Conservation (phyloP, 805 yeast species). For the Hanseniaspora vineae region DNA sequence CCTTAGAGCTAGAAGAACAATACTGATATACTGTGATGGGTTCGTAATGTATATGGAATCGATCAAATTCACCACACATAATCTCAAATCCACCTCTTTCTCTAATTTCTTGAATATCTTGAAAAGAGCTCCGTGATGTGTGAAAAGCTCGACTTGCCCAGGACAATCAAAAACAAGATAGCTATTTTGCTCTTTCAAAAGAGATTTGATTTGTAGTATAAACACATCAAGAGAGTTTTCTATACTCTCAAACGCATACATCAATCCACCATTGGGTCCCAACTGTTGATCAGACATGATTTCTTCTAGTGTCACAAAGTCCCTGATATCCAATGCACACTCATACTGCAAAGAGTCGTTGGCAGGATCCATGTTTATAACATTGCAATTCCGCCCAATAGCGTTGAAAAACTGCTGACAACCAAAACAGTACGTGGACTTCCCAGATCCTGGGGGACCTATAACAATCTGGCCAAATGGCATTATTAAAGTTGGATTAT, state of each 20-base stretch:
- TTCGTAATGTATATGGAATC: constrained; percentile 74
- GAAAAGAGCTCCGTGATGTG: constrained; percentile 69
- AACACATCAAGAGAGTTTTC: constrained; percentile 49
- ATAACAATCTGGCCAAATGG: constrained; percentile 83
- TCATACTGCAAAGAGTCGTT: constrained; percentile 62
- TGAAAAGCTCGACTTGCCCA: constrained; percentile 91
- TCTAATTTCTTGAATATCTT: constrained; percentile 54
- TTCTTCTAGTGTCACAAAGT: constrained; percentile 62
- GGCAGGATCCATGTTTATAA: constrained; percentile 88
- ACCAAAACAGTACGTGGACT: constrained; percentile 89
- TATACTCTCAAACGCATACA: constrained; percentile 67
- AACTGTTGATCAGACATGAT: constrained; percentile 57
- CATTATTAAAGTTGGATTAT: constrained; percentile 19
- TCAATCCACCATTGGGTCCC: constrained; percentile 85
- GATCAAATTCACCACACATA: constrained; percentile 75
- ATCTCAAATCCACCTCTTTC: constrained; percentile 51
- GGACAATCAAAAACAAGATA: constrained; percentile 83
- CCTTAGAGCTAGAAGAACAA: constrained; percentile 66
- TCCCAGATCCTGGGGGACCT: constrained; percentile 98
- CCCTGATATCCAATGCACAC: constrained; percentile 66
- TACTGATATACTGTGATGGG: constrained; percentile 81
- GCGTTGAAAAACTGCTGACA: constrained; percentile 86
- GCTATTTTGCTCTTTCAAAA: constrained; percentile 43
- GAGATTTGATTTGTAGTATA: constrained; percentile 38
- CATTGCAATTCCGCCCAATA: constrained; percentile 78